A percentile compares a stretch with the other conserved stretches of the same genome.
These are phyloP conservation scores for Solanum chiquidenum DNA, from an alignment of 257 asterid species.

Conservation along the genomic window DNA sequence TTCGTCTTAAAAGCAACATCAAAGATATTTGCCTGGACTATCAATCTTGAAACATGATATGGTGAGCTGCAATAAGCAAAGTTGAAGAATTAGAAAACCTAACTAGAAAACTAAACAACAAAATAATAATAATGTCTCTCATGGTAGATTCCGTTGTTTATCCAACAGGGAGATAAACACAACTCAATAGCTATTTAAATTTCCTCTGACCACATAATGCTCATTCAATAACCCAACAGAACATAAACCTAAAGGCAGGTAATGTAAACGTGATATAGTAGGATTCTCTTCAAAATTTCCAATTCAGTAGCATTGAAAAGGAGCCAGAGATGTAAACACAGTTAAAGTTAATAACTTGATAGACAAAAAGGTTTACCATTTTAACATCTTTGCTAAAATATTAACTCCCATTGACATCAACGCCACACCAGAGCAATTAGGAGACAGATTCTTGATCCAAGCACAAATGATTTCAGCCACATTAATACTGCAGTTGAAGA, in stretches of 20 bases:
- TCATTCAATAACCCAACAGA: neutral
- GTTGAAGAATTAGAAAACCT: neutral
- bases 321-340: neutral
- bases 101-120: neutral
- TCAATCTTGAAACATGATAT: slow-evolving; percentile 41
- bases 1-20: slow-evolving; percentile 51
- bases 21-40: slow-evolving; percentile 60
- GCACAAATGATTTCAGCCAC: slow-evolving; percentile 69
- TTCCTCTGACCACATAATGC: neutral
- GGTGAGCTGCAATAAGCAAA: slow-evolving; percentile 65
- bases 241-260: neutral
- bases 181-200: neutral
- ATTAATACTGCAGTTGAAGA: slow-evolving; percentile 49
- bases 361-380: slow-evolving; percentile 41
- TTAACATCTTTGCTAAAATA: slow-evolving; percentile 70
- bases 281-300: neutral
- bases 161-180: neutral
- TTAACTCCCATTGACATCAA: slow-evolving; percentile 78
- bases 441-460: slow-evolving; percentile 51
- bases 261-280: neutral
- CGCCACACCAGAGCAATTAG: slow-evolving; percentile 46
- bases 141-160: neutral
- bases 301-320: neutral
- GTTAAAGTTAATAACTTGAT: neutral
- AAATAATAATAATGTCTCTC: neutral